These are phyloP conservation scores for Mollisiaceae sp. DNA, from an alignment of 2,329 filamentous ascomycete species.

Conservation along the genomic window DNA sequence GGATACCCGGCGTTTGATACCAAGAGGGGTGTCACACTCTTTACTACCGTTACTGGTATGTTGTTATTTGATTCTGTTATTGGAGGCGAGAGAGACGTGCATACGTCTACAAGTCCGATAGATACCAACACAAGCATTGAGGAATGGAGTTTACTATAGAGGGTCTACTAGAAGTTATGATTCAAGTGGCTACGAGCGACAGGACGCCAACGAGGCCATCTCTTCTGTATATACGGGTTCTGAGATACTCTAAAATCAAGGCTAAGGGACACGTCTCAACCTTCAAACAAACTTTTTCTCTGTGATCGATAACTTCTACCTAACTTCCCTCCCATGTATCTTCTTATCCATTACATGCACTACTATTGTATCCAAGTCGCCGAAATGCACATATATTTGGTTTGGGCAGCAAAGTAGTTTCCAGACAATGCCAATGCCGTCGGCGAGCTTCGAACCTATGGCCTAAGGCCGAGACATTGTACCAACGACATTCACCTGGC, in stretches of 20 bases:
- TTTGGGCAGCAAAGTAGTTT: not conserved
- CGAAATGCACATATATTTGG: not conserved
- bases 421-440: not conserved
- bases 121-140: not conserved
- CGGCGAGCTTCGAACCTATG: conserved; percentile 2
- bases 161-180: not conserved
- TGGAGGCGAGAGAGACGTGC: not conserved
- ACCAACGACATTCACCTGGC: not conserved
- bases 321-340: not conserved
- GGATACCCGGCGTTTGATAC: conserved; percentile 9
- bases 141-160: not conserved
- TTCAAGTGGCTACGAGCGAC: not conserved
- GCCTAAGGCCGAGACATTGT: not conserved
- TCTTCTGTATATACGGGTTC: not conserved
- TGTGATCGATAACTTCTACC: not conserved
- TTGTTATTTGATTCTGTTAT: not conserved
- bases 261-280: not conserved
- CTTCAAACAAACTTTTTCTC: not conserved
- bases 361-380: not conserved
- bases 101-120: not conserved
- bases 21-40: not conserved
- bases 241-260: not conserved
- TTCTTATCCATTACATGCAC: not conserved
- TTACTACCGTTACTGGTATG: not conserved
- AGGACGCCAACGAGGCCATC: not conserved